These are phyloP conservation scores for Reutealis trisperma DNA, from an alignment of 345 rosid species.

Conservation along the genomic window DNA sequence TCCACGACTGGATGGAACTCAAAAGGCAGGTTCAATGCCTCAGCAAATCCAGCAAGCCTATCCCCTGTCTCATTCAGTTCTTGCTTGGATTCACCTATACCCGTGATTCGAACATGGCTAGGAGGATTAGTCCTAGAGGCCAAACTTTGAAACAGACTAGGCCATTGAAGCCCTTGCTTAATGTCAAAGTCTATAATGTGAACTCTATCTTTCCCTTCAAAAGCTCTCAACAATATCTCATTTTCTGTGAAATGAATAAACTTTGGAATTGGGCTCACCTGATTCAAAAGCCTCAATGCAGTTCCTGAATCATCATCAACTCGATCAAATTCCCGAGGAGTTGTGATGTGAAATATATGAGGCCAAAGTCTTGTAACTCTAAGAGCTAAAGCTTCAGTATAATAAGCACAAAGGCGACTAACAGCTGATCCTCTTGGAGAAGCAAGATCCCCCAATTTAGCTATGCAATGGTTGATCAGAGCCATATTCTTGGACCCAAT, in stretches of 20 bases:
- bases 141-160: conserved; percentile 87
- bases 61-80: conserved; percentile 92
- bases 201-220: conserved; percentile 88
- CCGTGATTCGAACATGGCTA: conserved; percentile 82
- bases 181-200: conserved; percentile 94
- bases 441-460: conserved; percentile 77
- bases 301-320: conserved; percentile 67
- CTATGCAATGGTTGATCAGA: conserved; percentile 59
- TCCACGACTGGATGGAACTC: conserved; percentile 98
- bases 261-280: conserved; percentile 86
- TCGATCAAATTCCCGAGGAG: conserved; percentile 83
- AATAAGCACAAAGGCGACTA: conserved; percentile 74
- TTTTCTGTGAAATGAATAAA: conserved; percentile 90
- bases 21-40: conserved; percentile 75
- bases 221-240: conserved; percentile 85
- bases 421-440: conserved; percentile 69
- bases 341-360: conserved; percentile 69
- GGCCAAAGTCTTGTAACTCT: conserved; percentile 90
- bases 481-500: conserved; percentile 68
- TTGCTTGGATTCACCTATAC: conserved; percentile 88
- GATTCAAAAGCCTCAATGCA: conserved; percentile 84
- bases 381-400: conserved; percentile 80
- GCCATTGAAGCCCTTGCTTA: conserved; percentile 99
- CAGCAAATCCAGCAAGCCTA: conserved; percentile 78
- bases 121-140: conserved; percentile 82